Conservation (phyloP, 1,284 basidiomycete genomes). For the Jaminaea rosea region DNA sequence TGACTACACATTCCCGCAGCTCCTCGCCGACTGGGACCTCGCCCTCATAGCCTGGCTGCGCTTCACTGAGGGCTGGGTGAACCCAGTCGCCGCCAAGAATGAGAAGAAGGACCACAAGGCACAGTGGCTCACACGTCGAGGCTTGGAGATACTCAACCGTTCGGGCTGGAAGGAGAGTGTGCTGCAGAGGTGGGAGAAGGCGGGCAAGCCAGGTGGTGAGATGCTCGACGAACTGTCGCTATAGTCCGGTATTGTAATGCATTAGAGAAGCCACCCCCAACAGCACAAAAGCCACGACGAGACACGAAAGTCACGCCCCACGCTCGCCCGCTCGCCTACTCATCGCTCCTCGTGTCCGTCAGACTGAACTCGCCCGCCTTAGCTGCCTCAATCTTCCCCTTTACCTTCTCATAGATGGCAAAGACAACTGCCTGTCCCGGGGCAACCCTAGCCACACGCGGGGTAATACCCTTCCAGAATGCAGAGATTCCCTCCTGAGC, state of each 20-base stretch:
- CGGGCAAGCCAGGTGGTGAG: neutral
- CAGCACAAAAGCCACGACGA: neutral
- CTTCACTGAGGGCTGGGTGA: constrained; percentile 27
- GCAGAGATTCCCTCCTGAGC: constrained; percentile 74
- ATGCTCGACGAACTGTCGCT: neutral
- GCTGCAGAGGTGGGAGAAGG: too few relatives aligned
- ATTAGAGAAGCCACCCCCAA: neutral
- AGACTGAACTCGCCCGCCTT: constrained; percentile 35
- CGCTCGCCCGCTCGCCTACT: constrained; percentile 13
- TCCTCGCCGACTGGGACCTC: constrained; percentile 17
- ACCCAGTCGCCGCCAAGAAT: too few relatives aligned
- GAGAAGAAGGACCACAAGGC: too few relatives aligned
- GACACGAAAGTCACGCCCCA: neutral
- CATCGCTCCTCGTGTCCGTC: constrained; percentile 31
- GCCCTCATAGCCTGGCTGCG: constrained; percentile 22
- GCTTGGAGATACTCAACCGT: too few relatives aligned
- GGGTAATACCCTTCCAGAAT: constrained; percentile 81
- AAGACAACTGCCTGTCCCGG: constrained; percentile 61
- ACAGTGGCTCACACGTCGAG: too few relatives aligned
- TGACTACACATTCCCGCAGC: constrained; percentile 9
- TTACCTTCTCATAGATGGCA: constrained; percentile 49
- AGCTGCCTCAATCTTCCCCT: constrained; percentile 38
- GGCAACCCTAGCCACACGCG: constrained; percentile 87
- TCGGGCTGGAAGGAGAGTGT: too few relatives aligned
- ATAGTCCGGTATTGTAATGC: neutral